phyloP scores from a whole-genome alignment of 2,329 filamentous ascomycete species.

The Diaporthe sp. region DNA sequence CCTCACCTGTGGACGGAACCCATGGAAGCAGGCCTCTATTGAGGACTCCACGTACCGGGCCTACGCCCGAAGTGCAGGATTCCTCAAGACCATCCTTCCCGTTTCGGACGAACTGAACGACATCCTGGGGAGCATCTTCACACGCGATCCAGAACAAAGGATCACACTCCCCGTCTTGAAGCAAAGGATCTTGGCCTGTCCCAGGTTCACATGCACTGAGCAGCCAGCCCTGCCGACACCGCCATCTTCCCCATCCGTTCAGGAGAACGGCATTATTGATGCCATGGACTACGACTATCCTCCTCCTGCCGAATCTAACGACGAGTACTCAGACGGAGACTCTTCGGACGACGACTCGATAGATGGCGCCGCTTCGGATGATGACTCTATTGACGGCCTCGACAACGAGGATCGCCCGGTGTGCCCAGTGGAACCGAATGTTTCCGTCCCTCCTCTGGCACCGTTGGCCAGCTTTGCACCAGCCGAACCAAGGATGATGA shows the following conservation, averaged over 20 bases:
- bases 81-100: slow-evolving; percentile 92
- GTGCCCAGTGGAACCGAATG: background rate
- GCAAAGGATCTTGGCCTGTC: slow-evolving; percentile 79
- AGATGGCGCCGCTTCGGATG: slow-evolving; percentile 58
- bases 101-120: slow-evolving; percentile 89
- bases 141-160: slow-evolving; percentile 83
- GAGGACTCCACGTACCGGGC: slow-evolving; percentile 96
- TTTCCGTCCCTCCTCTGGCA: background rate
- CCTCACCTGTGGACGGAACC: slow-evolving; percentile 96
- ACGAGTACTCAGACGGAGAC: slow-evolving; percentile 35
- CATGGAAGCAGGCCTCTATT: slow-evolving; percentile 95
- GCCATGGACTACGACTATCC: slow-evolving; percentile 56
- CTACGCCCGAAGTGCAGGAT: slow-evolving; percentile 85
- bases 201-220: slow-evolving; percentile 74
- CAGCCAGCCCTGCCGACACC: slow-evolving; percentile 50
- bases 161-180: slow-evolving; percentile 85
- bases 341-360: slow-evolving; percentile 52
- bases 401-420: slow-evolving; percentile 54
- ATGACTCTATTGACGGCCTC: slow-evolving; percentile 65
- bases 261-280: slow-evolving; percentile 56
- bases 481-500: slow-evolving; percentile 54
- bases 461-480: slow-evolving; percentile 53
- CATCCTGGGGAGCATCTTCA: slow-evolving; percentile 89
- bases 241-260: slow-evolving; percentile 60
- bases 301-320: slow-evolving; percentile 58